phyloP scores from a whole-genome alignment of 2,329 filamentous ascomycete species.

The Neonectria faginata region DNA sequence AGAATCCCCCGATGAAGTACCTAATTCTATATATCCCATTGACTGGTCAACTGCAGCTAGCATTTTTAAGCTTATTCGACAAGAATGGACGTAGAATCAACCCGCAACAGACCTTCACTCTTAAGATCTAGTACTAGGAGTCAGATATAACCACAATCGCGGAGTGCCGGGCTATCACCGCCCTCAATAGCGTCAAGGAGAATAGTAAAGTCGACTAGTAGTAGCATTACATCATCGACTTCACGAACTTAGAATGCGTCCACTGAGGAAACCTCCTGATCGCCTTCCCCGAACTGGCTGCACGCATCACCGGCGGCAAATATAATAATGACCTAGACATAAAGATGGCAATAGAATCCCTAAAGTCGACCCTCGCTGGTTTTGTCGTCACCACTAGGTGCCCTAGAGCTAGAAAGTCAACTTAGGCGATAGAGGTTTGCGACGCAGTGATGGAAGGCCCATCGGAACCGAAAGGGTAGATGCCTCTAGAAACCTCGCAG shows the following conservation, averaged over 20 bases:
- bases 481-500: not conserved
- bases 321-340: not conserved
- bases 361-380: not conserved
- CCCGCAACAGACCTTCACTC: too few relatives aligned
- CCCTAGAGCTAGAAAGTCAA: not conserved
- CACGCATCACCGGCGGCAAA: not conserved
- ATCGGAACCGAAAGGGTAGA: not conserved
- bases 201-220: too few relatives aligned
- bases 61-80: too few relatives aligned
- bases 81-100: too few relatives aligned
- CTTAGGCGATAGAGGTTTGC: not conserved
- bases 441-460: not conserved
- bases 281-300: not conserved
- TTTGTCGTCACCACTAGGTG: not conserved
- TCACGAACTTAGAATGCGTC: not conserved
- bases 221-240: not conserved
- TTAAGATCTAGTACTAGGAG: too few relatives aligned
- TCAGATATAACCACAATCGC: too few relatives aligned
- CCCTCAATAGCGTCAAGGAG: too few relatives aligned
- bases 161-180: too few relatives aligned
- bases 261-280: not conserved
- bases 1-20: too few relatives aligned
- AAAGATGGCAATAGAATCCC: not conserved
- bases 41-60: too few relatives aligned
- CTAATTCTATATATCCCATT: too few relatives aligned